These are phyloP conservation scores for Calonectria fujianensis DNA, from an alignment of 2,329 filamentous ascomycete genomes.

Conservation along the genomic window DNA sequence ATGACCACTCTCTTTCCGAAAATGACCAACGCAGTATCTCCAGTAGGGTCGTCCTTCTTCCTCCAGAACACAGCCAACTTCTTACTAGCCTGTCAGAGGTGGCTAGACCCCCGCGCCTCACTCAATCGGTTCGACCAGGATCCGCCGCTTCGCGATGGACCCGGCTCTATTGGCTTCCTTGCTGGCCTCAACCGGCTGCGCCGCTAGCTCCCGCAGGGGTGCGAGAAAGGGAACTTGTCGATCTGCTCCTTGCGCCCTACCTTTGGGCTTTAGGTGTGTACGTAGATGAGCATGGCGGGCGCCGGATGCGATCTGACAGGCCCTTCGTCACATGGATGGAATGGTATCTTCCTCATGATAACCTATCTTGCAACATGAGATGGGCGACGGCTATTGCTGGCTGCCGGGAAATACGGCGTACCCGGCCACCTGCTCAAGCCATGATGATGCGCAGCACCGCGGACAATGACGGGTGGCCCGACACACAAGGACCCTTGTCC, in stretches of 20 bases:
- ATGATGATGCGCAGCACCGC: slow-evolving; percentile 25
- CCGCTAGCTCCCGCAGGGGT: slow-evolving; percentile 40
- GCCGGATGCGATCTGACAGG: slow-evolving; percentile 29
- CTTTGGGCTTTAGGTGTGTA: slow-evolving; percentile 24
- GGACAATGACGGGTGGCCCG: slow-evolving; percentile 21
- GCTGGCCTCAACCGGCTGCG: slow-evolving; percentile 35
- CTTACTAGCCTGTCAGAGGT: neutral
- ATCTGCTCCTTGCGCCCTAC: slow-evolving; percentile 29
- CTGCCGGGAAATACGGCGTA: neutral
- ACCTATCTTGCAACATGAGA: slow-evolving; percentile 6
- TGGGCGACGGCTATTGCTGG: neutral
- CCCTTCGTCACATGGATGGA: slow-evolving; percentile 13
- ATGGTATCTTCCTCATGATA: slow-evolving; percentile 10
- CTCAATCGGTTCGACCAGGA: slow-evolving; percentile 32
- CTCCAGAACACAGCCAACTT: slow-evolving; percentile 16
- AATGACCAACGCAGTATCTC: neutral
- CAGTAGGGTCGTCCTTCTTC: neutral
- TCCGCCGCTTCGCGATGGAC: slow-evolving; percentile 21
- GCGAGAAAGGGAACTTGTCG: slow-evolving; percentile 31
- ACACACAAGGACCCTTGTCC: slow-evolving; percentile 20
- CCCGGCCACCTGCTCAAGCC: slow-evolving; percentile 1
- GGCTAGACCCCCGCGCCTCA: slow-evolving; percentile 26
- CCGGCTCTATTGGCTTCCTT: slow-evolving; percentile 24
- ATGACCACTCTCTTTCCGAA: neutral
- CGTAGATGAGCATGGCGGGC: slow-evolving; percentile 25